Percentiles rank a stretch among this genome's conserved stretches.
phyloP scores from a whole-genome alignment of 2,329 filamentous ascomycete genomes.

The Chaetothyriales sp. region DNA sequence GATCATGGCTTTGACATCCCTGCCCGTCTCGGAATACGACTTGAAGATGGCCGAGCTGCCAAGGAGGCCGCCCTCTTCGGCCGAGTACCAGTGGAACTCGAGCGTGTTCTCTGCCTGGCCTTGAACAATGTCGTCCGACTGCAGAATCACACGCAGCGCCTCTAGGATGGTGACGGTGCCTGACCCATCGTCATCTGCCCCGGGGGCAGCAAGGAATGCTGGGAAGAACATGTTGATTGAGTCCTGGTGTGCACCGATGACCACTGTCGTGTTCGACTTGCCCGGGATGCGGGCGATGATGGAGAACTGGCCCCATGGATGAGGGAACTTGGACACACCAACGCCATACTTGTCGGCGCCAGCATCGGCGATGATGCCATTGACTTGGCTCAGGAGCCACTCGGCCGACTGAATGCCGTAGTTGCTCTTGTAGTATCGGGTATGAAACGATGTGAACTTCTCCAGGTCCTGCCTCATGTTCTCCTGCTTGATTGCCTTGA shows the following conservation, averaged over 20 bases:
- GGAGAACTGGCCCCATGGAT: slow-evolving; percentile 78
- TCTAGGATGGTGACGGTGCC: slow-evolving; percentile 92
- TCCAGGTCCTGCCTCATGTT: slow-evolving; percentile 68
- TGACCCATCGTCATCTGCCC: slow-evolving; percentile 90
- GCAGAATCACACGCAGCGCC: slow-evolving; percentile 67
- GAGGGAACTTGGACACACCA: slow-evolving; percentile 58
- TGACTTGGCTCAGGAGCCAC: slow-evolving; percentile 70
- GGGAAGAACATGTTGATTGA: slow-evolving; percentile 89
- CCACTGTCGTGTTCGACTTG: slow-evolving; percentile 66
- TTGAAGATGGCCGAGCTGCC: slow-evolving; percentile 84
- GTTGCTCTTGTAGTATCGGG: slow-evolving; percentile 43
- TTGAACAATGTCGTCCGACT: slow-evolving; percentile 53
- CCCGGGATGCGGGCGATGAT: slow-evolving; percentile 88
- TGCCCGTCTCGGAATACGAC: slow-evolving; percentile 56
- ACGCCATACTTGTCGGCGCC: slow-evolving; percentile 56
- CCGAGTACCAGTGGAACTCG: slow-evolving; percentile 94
- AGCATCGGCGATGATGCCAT: slow-evolving; percentile 54
- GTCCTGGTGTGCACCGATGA: slow-evolving; percentile 87
- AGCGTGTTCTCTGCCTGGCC: slow-evolving; percentile 72
- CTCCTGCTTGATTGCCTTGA: slow-evolving; percentile 56
- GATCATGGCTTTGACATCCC: slow-evolving; percentile 86
- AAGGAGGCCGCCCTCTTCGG: slow-evolving; percentile 75
- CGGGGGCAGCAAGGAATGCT: slow-evolving; percentile 68
- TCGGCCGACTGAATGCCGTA: slow-evolving; percentile 71
- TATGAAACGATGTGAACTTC: slow-evolving; percentile 48